A percentile compares a stretch with the other conserved stretches of the same genome.
These are phyloP conservation scores for Paxillus involutus DNA, from an alignment of 768 basidiomycete species.

Conservation along the genomic window DNA sequence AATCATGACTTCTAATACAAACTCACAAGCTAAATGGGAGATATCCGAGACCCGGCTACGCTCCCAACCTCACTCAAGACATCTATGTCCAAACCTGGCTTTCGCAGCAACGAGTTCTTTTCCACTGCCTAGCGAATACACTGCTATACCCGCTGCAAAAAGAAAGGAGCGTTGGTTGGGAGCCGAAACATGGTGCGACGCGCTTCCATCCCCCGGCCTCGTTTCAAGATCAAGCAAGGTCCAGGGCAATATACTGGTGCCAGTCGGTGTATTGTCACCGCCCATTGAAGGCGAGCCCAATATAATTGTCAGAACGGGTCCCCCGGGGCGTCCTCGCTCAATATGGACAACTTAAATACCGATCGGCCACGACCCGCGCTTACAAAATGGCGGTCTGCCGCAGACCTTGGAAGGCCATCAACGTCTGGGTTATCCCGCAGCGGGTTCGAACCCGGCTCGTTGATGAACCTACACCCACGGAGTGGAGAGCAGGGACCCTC, in stretches of 20 bases:
- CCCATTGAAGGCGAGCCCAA: conserved; percentile 31
- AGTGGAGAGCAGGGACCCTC: background rate
- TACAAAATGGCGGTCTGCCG: conserved; percentile 20
- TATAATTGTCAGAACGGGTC: conserved; percentile 1
- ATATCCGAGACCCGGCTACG: background rate
- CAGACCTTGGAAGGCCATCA: no score
- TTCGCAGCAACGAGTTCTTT: conserved; percentile 7
- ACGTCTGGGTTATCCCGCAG: background rate
- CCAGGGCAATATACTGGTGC: conserved; percentile 9
- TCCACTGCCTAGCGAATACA: conserved; percentile 17
- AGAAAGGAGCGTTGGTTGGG: conserved; percentile 66
- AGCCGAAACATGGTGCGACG: no score
- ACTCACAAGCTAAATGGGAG: background rate
- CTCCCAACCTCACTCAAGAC: conserved; percentile 38
- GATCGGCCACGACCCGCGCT: conserved; percentile 1
- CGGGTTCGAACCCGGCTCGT: conserved; percentile 14
- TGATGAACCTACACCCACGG: conserved; percentile 11
- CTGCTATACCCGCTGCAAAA: conserved; percentile 30
- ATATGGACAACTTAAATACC: background rate
- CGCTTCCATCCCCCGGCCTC: no score
- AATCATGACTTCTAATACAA: background rate
- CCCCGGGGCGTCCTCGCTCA: no score
- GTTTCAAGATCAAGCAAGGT: no score
- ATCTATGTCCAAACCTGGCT: conserved; percentile 60
- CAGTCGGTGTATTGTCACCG: conserved; percentile 42